These are phyloP conservation scores for Cladosporium halotolerans DNA, from an alignment of 2,329 filamentous ascomycete species.

Conservation along the genomic window DNA sequence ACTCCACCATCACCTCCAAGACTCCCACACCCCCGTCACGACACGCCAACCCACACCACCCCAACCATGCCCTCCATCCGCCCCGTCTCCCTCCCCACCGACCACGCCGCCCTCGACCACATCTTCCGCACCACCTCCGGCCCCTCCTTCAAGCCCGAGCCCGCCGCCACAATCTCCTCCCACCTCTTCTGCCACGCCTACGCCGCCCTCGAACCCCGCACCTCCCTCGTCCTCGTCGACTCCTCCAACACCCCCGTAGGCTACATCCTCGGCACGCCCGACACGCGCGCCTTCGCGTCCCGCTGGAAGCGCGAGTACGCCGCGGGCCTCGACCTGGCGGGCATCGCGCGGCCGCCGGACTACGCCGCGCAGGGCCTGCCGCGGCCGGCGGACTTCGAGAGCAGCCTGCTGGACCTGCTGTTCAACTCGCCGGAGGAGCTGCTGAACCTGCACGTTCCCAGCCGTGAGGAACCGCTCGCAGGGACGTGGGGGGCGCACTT, in stretches of 20 bases:
- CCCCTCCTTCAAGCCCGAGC: constrained; percentile 5
- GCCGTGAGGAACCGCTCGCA: constrained; percentile 14
- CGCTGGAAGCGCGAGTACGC: constrained; percentile 27
- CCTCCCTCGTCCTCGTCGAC: constrained; percentile 33
- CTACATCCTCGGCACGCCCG: constrained; percentile 33
- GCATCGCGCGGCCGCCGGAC: not conserved
- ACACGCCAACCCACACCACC: not conserved
- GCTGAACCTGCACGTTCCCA: constrained; percentile 14
- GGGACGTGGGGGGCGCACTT: constrained; percentile 32
- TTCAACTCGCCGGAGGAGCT: constrained; percentile 16
- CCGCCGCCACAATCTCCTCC: constrained; percentile 2
- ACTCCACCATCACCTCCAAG: no score
- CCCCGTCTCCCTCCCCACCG: not conserved
- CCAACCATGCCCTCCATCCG: not conserved
- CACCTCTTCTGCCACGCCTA: constrained; percentile 27
- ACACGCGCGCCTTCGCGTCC: constrained; percentile 24
- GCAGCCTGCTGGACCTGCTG: constrained; percentile 5
- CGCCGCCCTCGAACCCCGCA: constrained; percentile 24
- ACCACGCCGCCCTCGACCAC: constrained; percentile 7
- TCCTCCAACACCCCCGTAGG: constrained; percentile 29
- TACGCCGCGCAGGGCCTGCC: not conserved
- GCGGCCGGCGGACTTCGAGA: not conserved
- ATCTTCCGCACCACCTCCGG: constrained; percentile 7
- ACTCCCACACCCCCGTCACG: no score
- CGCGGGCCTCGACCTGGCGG: constrained; percentile 15